These are phyloP conservation scores for Rhodotorula sp. DNA, from an alignment of 1,284 basidiomycete genomes.

Conservation along the genomic window DNA sequence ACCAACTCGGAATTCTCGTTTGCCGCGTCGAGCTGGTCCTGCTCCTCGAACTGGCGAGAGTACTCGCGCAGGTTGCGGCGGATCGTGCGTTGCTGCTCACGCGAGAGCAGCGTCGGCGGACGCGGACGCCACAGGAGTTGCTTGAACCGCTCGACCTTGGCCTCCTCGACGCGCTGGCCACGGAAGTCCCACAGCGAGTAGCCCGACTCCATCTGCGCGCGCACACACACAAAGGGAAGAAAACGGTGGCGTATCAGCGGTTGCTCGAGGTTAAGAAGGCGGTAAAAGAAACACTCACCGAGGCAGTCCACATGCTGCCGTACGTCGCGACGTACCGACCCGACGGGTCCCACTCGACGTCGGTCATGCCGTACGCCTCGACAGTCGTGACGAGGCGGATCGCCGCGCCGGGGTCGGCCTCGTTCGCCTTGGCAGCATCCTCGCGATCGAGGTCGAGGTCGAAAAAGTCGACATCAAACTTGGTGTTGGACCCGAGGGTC, in stretches of 20 bases:
- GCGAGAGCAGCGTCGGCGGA: slow-evolving; percentile 78
- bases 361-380: slow-evolving; percentile 98
- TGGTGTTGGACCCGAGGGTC: slow-evolving; percentile 88
- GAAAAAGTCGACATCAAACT: slow-evolving; percentile 99
- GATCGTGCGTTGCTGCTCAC: slow-evolving; percentile 84
- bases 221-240: neutral
- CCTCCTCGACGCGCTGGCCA: slow-evolving; percentile 85
- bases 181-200: slow-evolving; percentile 98
- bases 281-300: slow-evolving; percentile 58
- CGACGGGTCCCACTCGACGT: slow-evolving; percentile 97
- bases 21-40: slow-evolving; percentile 92
- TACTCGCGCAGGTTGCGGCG: slow-evolving; percentile 89
- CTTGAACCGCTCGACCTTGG: slow-evolving; percentile 88
- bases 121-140: slow-evolving; percentile 98
- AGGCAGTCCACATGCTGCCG: slow-evolving; percentile 92
- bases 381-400: slow-evolving; percentile 78
- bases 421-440: slow-evolving; percentile 49
- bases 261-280: neutral
- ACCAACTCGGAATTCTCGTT: slow-evolving; percentile 90
- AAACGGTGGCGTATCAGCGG: slow-evolving; percentile 13
- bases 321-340: slow-evolving; percentile 91
- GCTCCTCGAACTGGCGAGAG: slow-evolving; percentile 90
- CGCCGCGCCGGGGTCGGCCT: slow-evolving; percentile 61
- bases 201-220: slow-evolving; percentile 81
- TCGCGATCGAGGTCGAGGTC: slow-evolving; percentile 80